These are phyloP conservation scores for Geoglossum glabrum DNA, from an alignment of 495 filamentous ascomycete species.

Conservation along the genomic window DNA sequence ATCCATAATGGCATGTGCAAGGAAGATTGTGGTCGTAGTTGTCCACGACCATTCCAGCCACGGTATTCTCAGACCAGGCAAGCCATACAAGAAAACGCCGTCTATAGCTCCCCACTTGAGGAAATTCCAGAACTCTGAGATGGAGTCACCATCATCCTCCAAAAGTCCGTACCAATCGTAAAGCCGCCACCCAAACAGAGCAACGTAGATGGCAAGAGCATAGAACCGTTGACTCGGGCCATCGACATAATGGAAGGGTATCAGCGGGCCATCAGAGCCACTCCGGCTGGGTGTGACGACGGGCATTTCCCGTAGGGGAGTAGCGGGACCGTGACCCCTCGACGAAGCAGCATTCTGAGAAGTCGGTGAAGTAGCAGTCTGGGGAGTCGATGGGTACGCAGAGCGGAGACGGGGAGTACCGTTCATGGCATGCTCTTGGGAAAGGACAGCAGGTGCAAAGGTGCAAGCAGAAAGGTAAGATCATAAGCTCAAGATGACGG, in stretches of 20 bases:
- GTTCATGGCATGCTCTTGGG: constrained; percentile 39
- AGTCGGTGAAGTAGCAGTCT: constrained; percentile 19
- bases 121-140: constrained; percentile 46
- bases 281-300: constrained; percentile 18
- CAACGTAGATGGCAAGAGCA: constrained; percentile 51
- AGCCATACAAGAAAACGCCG: constrained; percentile 58
- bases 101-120: constrained; percentile 84
- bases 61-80: constrained; percentile 73
- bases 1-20: constrained; percentile 50
- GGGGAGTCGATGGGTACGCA: constrained; percentile 47
- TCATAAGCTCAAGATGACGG: neutral
- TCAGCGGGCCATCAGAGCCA: constrained; percentile 33
- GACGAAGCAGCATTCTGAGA: constrained; percentile 6
- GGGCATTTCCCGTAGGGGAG: constrained; percentile 13
- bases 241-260: constrained; percentile 58
- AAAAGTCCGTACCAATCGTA: constrained; percentile 62
- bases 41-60: constrained; percentile 80
- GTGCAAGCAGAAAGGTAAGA: neutral
- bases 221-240: constrained; percentile 78
- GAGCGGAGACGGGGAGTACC: constrained; percentile 52
- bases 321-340: constrained; percentile 13
- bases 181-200: constrained; percentile 54
- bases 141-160: constrained; percentile 53
- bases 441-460: neutral
- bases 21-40: constrained; percentile 42